Evolutionary conservation across 192 early-diverging fungal species (phyloP), one percentile per base, ranked within the genome.

Genomic region (Backusella liffmaniae): DNA sequence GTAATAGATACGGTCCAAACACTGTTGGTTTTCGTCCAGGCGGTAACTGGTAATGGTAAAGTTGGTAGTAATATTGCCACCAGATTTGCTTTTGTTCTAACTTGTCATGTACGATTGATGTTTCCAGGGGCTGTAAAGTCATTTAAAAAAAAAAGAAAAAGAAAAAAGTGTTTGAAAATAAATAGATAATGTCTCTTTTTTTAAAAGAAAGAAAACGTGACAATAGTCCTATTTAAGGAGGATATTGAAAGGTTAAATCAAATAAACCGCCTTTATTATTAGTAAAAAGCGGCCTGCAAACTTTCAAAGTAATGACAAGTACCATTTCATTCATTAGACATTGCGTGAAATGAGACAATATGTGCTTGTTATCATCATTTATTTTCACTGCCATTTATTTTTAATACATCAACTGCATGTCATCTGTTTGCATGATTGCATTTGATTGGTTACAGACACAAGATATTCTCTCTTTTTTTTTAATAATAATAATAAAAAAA

Each of bases 1-100:
- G 88, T 74, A 99, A 88, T 16, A 96, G 80, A 86, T 99, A 99
- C 70, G 96, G 95, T 5, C 96, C 94, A 84, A 95, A 92, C 79
- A 93, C 89, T 29, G 89, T 90, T 46, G 86, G 83, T 76, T 84
- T 84, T 76, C 85, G 67, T 51, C 76, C 79, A 13, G 73, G 77
- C 1, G 77, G 77, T 59, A 73, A 51, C 34, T 79, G 77, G 35
- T 79, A 79, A 16, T 80, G 75, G 32, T 77, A 77, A 8, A 56
- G 62, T 44, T 77, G 72, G 53, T 79, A 79, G 30, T 73, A 79
- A n/a, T 73, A 70, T 32, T 79, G 77, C 77, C 77, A 79, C 77
- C 77, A 84, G 76, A 26, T 80, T 71, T 62, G 77, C 53, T 77
- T 75, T 65, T 80, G 78, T 72, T 39, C 76, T 67, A 73, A 77